Base-by-base conservation (phyloP, 164 flowering plant species). In the Umbilicus rupestris region DNA sequence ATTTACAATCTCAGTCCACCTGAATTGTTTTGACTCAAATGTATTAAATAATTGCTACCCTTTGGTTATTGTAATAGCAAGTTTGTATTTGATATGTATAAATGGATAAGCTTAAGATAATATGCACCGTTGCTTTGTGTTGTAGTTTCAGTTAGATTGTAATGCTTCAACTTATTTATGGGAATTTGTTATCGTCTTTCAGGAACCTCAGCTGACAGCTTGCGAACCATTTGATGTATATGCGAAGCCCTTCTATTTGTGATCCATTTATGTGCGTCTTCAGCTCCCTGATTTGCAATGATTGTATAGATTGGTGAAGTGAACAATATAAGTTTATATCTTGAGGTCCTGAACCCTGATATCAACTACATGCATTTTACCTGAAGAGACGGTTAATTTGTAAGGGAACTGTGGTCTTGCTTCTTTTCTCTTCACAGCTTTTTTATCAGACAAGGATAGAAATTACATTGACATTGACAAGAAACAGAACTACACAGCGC, bases 201-300 rank as follows among this genome's bases (percentile, higher is more conserved):
- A 89, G 96, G 96, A 85, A 74, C 93, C 93, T 33, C 91, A 90
- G 67, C 70, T 90, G 62, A 85, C 92, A 42, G 73, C 90, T 2
- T 75, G 71, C 68, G 73, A 81, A 71, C 79, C 87, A 31, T 87
- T 90, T 65, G 93, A 90, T 72, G 93, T 87, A 39, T 87, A 90
- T 68, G 57, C 79, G 28, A 90, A 79, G 79, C 94, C 96, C 19
- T 90, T 87, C 75, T 69, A 77, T 24, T 75, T 89, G 17, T 89
- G 82, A 85, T 62, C 37, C 3, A 39, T 39, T 30, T 14, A 39
- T 9, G 31, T 10, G 17, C 1, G 17, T 45, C 44, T 22, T 35
- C 26, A 35, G 19, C 28, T 14, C 3, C 11, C 3, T 64, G 66
- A 28, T 26, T 64, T 22, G 22, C 19, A 46, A 5, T 14, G 52